phyloP scores from a whole-genome alignment of 148 eudicot genomes.

The Fagopyrum homotropicum region DNA sequence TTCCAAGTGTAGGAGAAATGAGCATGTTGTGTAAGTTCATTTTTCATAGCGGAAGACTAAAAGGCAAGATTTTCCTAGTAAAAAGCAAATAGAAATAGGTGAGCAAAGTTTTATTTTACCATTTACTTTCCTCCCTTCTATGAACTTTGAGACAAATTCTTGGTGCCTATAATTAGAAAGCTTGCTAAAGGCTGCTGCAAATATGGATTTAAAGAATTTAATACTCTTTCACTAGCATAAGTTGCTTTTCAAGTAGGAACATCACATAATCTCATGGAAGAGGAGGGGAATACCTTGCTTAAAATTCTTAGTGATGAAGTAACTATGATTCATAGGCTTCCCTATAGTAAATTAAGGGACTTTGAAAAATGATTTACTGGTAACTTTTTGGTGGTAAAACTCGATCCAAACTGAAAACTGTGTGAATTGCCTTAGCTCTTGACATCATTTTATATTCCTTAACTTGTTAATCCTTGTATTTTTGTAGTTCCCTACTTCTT shows the following conservation, averaged over 20 bases:
- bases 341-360: too few relatives aligned
- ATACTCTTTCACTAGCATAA: slow-evolving; percentile 40
- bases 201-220: slow-evolving; percentile 46
- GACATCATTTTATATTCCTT: too few relatives aligned
- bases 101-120: neutral
- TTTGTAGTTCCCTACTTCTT: too few relatives aligned
- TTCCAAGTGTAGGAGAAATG: too few relatives aligned
- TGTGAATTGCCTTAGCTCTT: too few relatives aligned
- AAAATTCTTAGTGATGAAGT: slow-evolving; percentile 36
- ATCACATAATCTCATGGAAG: slow-evolving; percentile 45
- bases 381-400: too few relatives aligned
- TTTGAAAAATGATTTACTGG: too few relatives aligned
- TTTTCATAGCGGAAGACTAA: too few relatives aligned
- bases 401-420: too few relatives aligned
- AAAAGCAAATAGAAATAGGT: slow-evolving; percentile 71
- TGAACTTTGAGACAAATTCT: neutral
- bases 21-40: too few relatives aligned
- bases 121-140: neutral
- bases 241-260: slow-evolving; percentile 48
- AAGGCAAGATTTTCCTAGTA: too few relatives aligned
- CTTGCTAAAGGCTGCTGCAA: slow-evolving; percentile 70
- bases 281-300: slow-evolving; percentile 55
- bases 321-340: neutral
- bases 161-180: slow-evolving; percentile 33
- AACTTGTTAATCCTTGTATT: too few relatives aligned